A percentile compares a stretch with the other conserved stretches of the same genome.
These are phyloP conservation scores for Pestalotiopsis sp. DNA, from an alignment of 2,329 filamentous ascomycete species.

Conservation along the genomic window DNA sequence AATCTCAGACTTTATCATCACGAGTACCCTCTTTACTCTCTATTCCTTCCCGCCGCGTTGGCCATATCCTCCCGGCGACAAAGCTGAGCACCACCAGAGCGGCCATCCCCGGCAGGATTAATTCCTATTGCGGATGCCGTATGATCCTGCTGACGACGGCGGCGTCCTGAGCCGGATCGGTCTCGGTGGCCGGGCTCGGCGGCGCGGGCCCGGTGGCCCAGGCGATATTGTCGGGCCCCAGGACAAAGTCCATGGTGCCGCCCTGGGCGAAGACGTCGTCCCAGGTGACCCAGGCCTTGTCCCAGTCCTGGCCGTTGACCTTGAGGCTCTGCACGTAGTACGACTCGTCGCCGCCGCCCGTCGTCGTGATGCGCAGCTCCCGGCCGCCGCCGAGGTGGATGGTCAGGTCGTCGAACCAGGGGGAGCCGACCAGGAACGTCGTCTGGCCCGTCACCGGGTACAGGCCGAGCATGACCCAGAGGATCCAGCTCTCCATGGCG, in stretches of 20 bases:
- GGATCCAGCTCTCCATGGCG: constrained; percentile 71
- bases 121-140: background rate
- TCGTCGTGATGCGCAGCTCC: constrained; percentile 56
- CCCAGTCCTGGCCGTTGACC: constrained; percentile 67
- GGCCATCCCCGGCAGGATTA: background rate
- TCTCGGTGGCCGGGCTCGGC: constrained; percentile 58
- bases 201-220: constrained; percentile 65
- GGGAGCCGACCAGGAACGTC: constrained; percentile 66
- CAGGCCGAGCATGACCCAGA: constrained; percentile 71
- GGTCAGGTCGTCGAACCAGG: constrained; percentile 63
- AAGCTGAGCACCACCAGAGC: background rate
- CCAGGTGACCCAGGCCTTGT: constrained; percentile 68
- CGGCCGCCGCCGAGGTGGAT: constrained; percentile 61
- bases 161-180: background rate
- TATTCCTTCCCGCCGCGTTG: background rate
- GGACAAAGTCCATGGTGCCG: constrained; percentile 65
- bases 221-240: constrained; percentile 53
- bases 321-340: constrained; percentile 68
- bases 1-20: background rate
- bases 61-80: background rate
- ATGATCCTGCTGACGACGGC: background rate
- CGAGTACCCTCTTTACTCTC: background rate
- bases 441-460: constrained; percentile 72
- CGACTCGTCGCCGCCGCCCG: constrained; percentile 49
- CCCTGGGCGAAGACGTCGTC: constrained; percentile 67